A percentile compares a stretch with the other conserved stretches of the same genome.
phyloP scores from a whole-genome alignment of 352 stramenopile species.

The Phytophthora rubi region DNA sequence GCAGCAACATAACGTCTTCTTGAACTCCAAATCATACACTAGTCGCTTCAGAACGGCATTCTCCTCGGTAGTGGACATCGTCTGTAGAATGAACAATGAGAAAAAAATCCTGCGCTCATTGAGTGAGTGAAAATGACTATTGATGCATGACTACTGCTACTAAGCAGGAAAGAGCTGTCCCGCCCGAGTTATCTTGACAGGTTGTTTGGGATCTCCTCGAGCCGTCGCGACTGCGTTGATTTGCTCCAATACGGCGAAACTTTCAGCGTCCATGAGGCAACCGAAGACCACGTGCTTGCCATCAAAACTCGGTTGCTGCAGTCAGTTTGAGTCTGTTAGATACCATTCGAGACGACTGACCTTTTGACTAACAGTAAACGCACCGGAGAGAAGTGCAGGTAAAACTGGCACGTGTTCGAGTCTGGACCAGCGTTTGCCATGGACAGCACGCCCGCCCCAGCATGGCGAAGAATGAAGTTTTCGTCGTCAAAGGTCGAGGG shows the following conservation, averaged over 20 bases:
- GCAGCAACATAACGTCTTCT: slow-evolving; percentile 7
- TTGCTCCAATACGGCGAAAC: slow-evolving; percentile 51
- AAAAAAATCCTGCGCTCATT: not conserved
- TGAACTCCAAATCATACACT: slow-evolving; percentile 12
- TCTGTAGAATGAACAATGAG: not conserved
- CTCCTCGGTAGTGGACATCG: not conserved
- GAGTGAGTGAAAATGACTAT: not conserved
- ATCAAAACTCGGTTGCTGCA: slow-evolving; percentile 62
- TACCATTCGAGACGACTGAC: not conserved
- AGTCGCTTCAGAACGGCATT: slow-evolving; percentile 4
- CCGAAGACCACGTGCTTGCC: slow-evolving; percentile 86
- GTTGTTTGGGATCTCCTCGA: slow-evolving; percentile 52
- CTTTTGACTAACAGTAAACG: slow-evolving; percentile 6
- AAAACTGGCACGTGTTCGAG: slow-evolving; percentile 97
- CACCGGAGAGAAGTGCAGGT: slow-evolving; percentile 83
- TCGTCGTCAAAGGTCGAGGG: slow-evolving; percentile 90
- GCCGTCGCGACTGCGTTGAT: slow-evolving; percentile 60
- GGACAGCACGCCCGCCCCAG: slow-evolving; percentile 85
- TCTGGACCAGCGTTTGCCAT: slow-evolving; percentile 96
- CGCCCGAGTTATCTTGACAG: slow-evolving; percentile 49
- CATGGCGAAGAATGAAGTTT: slow-evolving; percentile 94
- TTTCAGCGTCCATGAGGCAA: slow-evolving; percentile 53
- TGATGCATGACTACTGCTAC: not conserved
- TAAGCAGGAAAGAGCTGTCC: slow-evolving; percentile 57
- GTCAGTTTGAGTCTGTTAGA: not conserved